Evolutionary conservation across 2,329 filamentous ascomycete species (phyloP), one percentile per base, ranked within the genome.

Genomic region (Nakataea oryzae): DNA sequence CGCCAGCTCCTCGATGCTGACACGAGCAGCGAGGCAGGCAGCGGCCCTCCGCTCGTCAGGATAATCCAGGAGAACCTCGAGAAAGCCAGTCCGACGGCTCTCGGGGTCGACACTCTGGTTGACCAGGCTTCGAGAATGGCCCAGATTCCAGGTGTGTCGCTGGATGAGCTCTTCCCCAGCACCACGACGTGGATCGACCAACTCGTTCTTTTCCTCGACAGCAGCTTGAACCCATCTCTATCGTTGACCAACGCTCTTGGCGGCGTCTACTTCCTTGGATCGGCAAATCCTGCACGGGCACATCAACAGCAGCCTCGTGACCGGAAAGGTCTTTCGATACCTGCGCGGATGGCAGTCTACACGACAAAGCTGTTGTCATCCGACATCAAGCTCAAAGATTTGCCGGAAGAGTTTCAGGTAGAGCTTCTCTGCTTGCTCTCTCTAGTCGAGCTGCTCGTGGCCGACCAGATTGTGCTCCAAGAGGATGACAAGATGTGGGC

Each of bases 301-400:
- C 63, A 55, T 2, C 14, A 68, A 8, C 64, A 66, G 63, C 69
- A 67, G 57, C 74, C 76, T 34, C 79, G 87, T 56, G 92, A 96
- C 70, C 77, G 81, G 4, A 82, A 84, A 65, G 89, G 89, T 0
- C 84, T 86, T 34, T 91, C 91, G 2, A 78, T 89, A 61, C 85
- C 91, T 1, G 83, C 90, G 17, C 82, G 93, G 62, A 89, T 96
- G 76, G 85, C 88, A 1, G 79, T 88, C 59, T 96, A 92, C 71
- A 82, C 85, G 0, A 78, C 80, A 7, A 81, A 80, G 59, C 71
- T 95, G 0, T 70, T 92, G 0, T 69, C 72, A 0, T 71, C 73
- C 3, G 74, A 75, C 0, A 66, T 80, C 12, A 67, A 76, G 2
- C 62, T 80, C 0, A 66, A 74, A 0, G 67, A 71, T 0, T 64